Evolutionary conservation across 768 basidiomycete species (phyloP), one percentile per base, ranked within the genome.

Genomic region (Cyathus striatus): DNA sequence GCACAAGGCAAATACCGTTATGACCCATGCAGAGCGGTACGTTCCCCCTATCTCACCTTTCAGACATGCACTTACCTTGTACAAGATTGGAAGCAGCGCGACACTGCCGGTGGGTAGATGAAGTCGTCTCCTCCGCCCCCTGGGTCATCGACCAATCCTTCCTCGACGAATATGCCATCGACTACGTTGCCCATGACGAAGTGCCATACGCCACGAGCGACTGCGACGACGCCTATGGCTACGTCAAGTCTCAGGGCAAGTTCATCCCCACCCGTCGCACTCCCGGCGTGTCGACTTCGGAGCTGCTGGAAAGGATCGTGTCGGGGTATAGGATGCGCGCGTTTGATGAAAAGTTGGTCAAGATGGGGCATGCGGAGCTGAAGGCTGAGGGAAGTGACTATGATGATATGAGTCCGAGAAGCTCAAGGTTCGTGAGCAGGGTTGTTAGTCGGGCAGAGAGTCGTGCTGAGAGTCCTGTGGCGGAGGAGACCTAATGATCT

Each of bases 171-270:
- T 81, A 88, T 61, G 60, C 84, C 62, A 95, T 99, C 49, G 96
- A 99, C 61, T 99, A 97, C 54, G 86, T 98, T 36, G 94, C 94
- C 2, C 96, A 99, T 54, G 96, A 99, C 55, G 94, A 97, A 55
- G 81, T 77, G 41, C 90, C 92, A 1, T 98, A 98, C 54, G 76
- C 75, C 2, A 72, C 81, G 22, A 79, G 73, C n/a, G 90, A 86
- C 2, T 73, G 80, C 38, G 81, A 86, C 23, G 96, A 99, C 60
- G 88, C 94, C 0, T 99, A 97, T 58, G 68, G 68, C 3, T 85
- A 79, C 51, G 80, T 76, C 38, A 98, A 99, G 66, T 69, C 69
- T 40, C 78, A 79, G 59, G 95, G 95, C 37, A 87, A 86, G 69
- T 98, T 99, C 62, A 72, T 98, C 33, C 95, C 96, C 0, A 99